phyloP scores from a whole-genome alignment of 345 rosid genomes.

The Linum trigynum region DNA sequence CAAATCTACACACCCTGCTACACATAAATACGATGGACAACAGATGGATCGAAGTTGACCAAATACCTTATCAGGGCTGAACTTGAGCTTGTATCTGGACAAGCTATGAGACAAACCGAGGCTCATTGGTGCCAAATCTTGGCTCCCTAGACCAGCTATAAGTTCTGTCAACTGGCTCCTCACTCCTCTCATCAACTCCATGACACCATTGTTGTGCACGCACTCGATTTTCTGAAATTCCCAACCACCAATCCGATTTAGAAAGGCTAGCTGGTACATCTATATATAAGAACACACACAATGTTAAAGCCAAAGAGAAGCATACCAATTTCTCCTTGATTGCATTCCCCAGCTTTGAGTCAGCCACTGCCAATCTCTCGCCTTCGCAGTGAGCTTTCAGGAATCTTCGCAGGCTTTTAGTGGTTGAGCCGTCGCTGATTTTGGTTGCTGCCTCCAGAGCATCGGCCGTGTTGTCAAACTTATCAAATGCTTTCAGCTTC shows the following conservation, averaged over 20 bases:
- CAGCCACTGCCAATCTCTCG: conserved; percentile 67
- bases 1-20: background rate
- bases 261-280: background rate
- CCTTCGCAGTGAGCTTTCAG: conserved; percentile 59
- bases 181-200: conserved; percentile 85
- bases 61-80: conserved; percentile 86
- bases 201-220: conserved; percentile 72
- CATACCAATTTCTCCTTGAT: conserved; percentile 84
- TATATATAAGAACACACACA: background rate
- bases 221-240: conserved; percentile 72
- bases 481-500: too few relatives aligned
- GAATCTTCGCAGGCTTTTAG: conserved; percentile 73
- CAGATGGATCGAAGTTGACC: background rate
- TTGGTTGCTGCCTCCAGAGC: conserved; percentile 73
- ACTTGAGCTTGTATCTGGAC: conserved; percentile 85
- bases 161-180: conserved; percentile 84
- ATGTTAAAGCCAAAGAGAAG: background rate
- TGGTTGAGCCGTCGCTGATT: conserved; percentile 55
- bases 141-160: conserved; percentile 60
- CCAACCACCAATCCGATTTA: conserved; percentile 1
- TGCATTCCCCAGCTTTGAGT: conserved; percentile 85
- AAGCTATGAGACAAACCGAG: conserved; percentile 87
- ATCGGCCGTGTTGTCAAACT: conserved; percentile 1
- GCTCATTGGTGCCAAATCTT: conserved; percentile 92
- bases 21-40: background rate